phyloP scores from a whole-genome alignment of 2,329 filamentous ascomycete genomes.

The Arachnomyces sp. region DNA sequence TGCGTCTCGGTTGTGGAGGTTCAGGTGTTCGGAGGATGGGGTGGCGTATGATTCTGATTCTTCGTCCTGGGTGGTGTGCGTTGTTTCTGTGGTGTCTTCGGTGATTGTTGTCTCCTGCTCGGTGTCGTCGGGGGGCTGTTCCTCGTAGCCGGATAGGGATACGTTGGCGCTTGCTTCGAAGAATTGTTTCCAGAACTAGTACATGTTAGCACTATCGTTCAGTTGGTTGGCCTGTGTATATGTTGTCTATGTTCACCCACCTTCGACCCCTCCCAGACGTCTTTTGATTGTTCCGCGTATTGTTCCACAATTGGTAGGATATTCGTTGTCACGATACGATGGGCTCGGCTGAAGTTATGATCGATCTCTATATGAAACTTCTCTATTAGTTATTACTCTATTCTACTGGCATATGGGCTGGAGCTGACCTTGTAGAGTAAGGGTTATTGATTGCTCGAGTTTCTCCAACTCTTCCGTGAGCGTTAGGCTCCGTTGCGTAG shows the following conservation, averaged over 20 bases:
- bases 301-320: conserved; percentile 91
- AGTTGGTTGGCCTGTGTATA: conserved; percentile 7
- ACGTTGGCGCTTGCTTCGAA: conserved; percentile 98
- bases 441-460: conserved; percentile 90
- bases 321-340: conserved; percentile 88
- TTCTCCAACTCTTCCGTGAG: conserved; percentile 93
- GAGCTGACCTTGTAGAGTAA: conserved; percentile 74
- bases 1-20: conserved; percentile 26
- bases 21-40: conserved; percentile 27
- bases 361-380: conserved; percentile 68
- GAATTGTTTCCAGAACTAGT: conserved; percentile 98
- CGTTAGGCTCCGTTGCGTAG: conserved; percentile 52
- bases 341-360: conserved; percentile 93
- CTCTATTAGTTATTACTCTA: conserved; percentile 8
- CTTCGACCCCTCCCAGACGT: conserved; percentile 96
- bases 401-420: conserved; percentile 1
- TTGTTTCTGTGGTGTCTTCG: conserved; percentile 48
- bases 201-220: background rate
- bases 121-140: conserved; percentile 56
- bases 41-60: conserved; percentile 33
- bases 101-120: conserved; percentile 43
- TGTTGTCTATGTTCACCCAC: conserved; percentile 36
- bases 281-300: conserved; percentile 85
- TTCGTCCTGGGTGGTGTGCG: conserved; percentile 37
- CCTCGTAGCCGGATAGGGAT: conserved; percentile 89